Evolutionary conservation across 495 filamentous ascomycete genomes (phyloP).

Genomic region (Tetracladium setigerum): DNA sequence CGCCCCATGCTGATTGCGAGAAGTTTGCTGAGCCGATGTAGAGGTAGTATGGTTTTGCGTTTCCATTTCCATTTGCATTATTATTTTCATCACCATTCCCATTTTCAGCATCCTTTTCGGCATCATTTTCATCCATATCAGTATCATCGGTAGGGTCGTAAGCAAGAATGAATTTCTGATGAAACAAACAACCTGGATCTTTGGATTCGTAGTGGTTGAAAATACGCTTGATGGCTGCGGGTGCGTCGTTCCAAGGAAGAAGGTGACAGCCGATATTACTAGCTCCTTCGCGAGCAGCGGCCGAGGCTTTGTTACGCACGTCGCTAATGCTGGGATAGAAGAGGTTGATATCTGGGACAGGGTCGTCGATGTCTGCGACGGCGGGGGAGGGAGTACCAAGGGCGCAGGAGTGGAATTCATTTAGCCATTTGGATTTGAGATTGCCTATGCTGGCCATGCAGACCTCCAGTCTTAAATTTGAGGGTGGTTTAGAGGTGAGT

Average conservation of each 20-base stretch:
- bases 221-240: constrained; percentile 12
- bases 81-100: too few relatives aligned
- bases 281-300: constrained; percentile 11
- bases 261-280: constrained; percentile 19
- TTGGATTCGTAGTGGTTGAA: constrained; percentile 21
- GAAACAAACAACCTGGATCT: constrained; percentile 15
- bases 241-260: constrained; percentile 12
- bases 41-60: constrained; percentile 8
- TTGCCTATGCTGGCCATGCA: constrained; percentile 18
- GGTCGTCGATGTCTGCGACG: constrained; percentile 1
- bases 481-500: background rate
- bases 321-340: constrained; percentile 17
- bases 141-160: constrained; percentile 13
- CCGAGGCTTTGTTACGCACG: constrained; percentile 10
- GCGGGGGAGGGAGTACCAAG: constrained; percentile 4
- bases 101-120: too few relatives aligned
- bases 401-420: constrained; percentile 15
- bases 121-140: too few relatives aligned
- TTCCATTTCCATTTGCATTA: too few relatives aligned
- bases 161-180: constrained; percentile 17
- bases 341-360: constrained; percentile 14
- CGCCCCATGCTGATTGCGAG: constrained; percentile 19
- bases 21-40: constrained; percentile 20
- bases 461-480: constrained; percentile 10
- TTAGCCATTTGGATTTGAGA: constrained; percentile 16